These are phyloP conservation scores for Cercophora samala DNA, from an alignment of 495 filamentous ascomycete genomes.

Conservation along the genomic window DNA sequence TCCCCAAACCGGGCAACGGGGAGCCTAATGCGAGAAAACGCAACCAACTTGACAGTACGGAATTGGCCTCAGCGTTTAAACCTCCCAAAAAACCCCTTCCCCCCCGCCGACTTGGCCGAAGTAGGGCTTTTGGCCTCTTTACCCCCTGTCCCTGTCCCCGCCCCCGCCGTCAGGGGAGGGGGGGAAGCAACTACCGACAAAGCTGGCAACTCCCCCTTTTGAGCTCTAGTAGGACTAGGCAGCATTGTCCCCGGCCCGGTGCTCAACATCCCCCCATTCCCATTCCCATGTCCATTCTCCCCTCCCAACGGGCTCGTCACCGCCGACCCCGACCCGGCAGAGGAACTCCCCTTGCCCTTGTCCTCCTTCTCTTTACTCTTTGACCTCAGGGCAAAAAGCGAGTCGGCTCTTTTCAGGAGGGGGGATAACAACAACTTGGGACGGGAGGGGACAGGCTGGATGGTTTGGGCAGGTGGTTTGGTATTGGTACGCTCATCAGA, in stretches of 20 bases:
- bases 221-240: neutral
- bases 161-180: too few species aligned
- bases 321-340: neutral
- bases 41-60: too few species aligned
- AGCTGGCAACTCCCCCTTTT: neutral
- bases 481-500: neutral
- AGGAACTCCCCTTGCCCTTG: neutral
- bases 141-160: too few species aligned
- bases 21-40: too few species aligned
- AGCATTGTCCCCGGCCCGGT: neutral
- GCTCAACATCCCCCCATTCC: too few species aligned
- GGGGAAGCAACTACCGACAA: neutral
- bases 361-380: slow-evolving; percentile 12
- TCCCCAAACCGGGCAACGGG: too few species aligned
- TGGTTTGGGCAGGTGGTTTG: neutral
- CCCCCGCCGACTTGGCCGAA: neutral
- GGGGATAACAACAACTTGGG: neutral
- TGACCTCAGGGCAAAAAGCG: neutral
- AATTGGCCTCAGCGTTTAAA: slow-evolving; percentile 19
- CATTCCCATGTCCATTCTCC: too few species aligned
- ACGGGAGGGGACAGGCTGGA: neutral
- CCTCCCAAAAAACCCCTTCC: slow-evolving; percentile 25
- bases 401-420: neutral
- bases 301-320: neutral
- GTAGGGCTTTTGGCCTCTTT: neutral